These are phyloP conservation scores for Coniochaeta hoffmannii DNA, from an alignment of 2,329 filamentous ascomycete genomes.

Conservation along the genomic window DNA sequence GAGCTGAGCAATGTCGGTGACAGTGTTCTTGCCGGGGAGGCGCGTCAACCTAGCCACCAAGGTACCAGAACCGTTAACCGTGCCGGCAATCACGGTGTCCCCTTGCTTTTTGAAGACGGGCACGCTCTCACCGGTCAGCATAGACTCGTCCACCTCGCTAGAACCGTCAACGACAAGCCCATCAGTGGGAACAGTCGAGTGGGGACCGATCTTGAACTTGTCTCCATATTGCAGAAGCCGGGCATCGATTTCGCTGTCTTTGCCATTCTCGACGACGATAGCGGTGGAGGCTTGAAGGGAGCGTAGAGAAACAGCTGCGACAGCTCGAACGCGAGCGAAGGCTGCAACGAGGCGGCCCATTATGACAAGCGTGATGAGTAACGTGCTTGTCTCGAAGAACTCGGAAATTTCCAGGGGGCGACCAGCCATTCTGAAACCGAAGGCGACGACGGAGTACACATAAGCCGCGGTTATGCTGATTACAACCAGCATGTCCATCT, in stretches of 20 bases:
- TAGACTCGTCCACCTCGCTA: conserved; percentile 67
- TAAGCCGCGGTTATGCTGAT: conserved; percentile 61
- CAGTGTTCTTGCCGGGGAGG: conserved; percentile 65
- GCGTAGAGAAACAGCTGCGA: conserved; percentile 42
- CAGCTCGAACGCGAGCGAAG: conserved; percentile 44
- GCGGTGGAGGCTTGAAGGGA: conserved; percentile 48
- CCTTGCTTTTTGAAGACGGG: conserved; percentile 50
- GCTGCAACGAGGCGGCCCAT: conserved; percentile 45
- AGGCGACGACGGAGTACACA: conserved; percentile 51
- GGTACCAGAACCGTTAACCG: conserved; percentile 57
- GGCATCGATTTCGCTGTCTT: conserved; percentile 57
- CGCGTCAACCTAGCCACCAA: conserved; percentile 51
- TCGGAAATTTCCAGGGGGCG: conserved; percentile 37
- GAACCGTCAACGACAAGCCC: conserved; percentile 48
- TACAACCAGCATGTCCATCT: conserved; percentile 63
- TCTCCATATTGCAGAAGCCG: conserved; percentile 66
- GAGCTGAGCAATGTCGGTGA: conserved; percentile 60
- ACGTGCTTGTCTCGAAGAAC: conserved; percentile 57
- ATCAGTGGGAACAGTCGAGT: conserved; percentile 58
- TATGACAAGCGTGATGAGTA: conserved; percentile 53
- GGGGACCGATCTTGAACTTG: conserved; percentile 53
- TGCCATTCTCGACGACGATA: conserved; percentile 41
- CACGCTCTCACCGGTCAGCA: conserved; percentile 65
- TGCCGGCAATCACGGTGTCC: conserved; percentile 57
- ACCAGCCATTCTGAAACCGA: conserved; percentile 32